A percentile compares a stretch with the other conserved stretches of the same genome.
Conservation (phyloP, 176 grass and related monocot genomes). For the Carex littledalei region DNA sequence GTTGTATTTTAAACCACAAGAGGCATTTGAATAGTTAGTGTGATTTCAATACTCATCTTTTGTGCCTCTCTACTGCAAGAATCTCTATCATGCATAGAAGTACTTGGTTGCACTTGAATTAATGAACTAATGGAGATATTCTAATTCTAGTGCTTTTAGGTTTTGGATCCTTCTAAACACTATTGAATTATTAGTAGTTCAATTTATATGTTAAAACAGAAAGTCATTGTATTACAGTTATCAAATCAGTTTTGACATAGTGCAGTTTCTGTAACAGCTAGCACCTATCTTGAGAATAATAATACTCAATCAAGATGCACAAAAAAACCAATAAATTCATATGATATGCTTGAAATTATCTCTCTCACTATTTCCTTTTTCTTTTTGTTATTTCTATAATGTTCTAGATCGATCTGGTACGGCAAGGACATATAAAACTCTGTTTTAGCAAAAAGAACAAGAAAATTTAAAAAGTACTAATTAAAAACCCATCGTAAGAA, state of each 20-base stretch:
- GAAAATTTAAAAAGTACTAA: not conserved
- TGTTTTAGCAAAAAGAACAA: not conserved
- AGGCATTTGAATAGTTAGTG: not conserved
- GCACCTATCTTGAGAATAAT: not conserved
- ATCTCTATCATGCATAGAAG: not conserved
- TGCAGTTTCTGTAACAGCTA: not conserved
- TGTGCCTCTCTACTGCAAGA: not conserved
- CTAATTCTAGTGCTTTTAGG: constrained; percentile 22
- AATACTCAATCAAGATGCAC: not conserved
- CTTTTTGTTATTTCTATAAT: not conserved
- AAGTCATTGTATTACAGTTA: not conserved
- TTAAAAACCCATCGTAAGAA: not conserved
- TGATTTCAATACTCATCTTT: not conserved
- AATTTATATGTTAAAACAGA: not conserved
- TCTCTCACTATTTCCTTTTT: not conserved
- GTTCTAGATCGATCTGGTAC: not conserved
- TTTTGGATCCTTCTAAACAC: not conserved
- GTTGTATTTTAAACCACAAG: not conserved
- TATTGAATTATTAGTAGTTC: not conserved
- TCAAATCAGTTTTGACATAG: not conserved
- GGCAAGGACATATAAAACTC: not conserved
- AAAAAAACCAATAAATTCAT: not conserved
- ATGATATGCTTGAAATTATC: not conserved
- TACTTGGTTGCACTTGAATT: not conserved
- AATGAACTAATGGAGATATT: not conserved